A percentile compares a stretch with the other conserved stretches of the same genome.
phyloP scores from a whole-genome alignment of 805 yeast species.

The Tetrapisispora taiwanensis region DNA sequence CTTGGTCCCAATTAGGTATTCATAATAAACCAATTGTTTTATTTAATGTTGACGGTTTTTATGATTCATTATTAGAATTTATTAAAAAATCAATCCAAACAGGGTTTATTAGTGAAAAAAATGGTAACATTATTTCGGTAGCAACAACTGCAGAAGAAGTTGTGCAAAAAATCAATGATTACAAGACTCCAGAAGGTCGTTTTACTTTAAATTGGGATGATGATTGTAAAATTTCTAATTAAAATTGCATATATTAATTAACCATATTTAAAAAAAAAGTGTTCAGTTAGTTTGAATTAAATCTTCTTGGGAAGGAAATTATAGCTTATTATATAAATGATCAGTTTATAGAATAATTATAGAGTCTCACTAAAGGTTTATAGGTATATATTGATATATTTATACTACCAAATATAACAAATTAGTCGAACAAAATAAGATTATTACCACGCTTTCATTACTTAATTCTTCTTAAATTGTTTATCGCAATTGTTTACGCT shows the following conservation, averaged over 20 bases:
- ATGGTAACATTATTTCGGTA: conserved; percentile 57
- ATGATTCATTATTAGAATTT: conserved; percentile 56
- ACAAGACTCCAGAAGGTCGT: conserved; percentile 60
- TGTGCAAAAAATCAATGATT: conserved; percentile 47
- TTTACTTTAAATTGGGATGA: conserved; percentile 62
- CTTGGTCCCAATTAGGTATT: conserved; percentile 85
- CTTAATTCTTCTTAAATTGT: background rate
- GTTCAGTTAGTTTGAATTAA: too few species aligned
- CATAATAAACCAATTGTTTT: conserved; percentile 73
- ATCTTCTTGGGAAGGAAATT: too few species aligned
- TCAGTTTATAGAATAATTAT: too few species aligned
- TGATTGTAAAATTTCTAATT: conserved; percentile 7
- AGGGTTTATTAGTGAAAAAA: conserved; percentile 60
- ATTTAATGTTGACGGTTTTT: conserved; percentile 72
- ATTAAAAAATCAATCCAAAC: conserved; percentile 46
- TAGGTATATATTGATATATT: too few species aligned
- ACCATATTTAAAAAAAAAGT: too few species aligned
- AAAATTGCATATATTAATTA: too few species aligned
- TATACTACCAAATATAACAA: too few species aligned
- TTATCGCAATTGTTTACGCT: background rate
- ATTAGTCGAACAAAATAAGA: too few species aligned
- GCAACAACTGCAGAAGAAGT: conserved; percentile 65
- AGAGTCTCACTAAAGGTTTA: too few species aligned
- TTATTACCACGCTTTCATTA: too few species aligned
- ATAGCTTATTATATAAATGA: too few species aligned